These are phyloP conservation scores for Phytophthora ohioensis DNA, from an alignment of 352 stramenopile genomes.

Conservation along the genomic window DNA sequence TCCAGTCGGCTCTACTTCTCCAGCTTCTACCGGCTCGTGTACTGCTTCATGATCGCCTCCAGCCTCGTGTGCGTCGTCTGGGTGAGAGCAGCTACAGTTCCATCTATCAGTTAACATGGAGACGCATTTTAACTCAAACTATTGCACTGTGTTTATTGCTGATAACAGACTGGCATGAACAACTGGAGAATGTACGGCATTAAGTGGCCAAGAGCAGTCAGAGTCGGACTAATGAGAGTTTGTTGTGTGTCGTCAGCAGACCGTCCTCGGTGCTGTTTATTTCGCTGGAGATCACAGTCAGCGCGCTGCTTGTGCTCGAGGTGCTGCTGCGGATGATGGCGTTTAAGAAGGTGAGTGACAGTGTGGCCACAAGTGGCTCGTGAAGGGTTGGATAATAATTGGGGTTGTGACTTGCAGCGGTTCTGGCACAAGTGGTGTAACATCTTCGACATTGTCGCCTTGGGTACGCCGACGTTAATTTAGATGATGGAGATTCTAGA, in stretches of 20 bases:
- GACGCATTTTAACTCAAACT: not conserved
- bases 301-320: slow-evolving; percentile 78
- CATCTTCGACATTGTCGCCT: slow-evolving; percentile 83
- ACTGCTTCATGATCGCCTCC: slow-evolving; percentile 82
- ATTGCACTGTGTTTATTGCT: not conserved
- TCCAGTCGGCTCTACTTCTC: slow-evolving; percentile 89
- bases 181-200: slow-evolving; percentile 73
- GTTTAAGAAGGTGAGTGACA: slow-evolving; percentile 63
- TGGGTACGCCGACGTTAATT: slow-evolving; percentile 45
- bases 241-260: slow-evolving; percentile 33
- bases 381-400: not conserved
- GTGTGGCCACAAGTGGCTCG: not conserved
- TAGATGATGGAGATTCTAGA: not conserved
- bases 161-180: slow-evolving; percentile 69
- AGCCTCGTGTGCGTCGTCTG: slow-evolving; percentile 79
- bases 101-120: not conserved
- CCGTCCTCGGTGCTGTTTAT: slow-evolving; percentile 83
- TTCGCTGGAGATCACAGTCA: slow-evolving; percentile 81
- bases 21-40: slow-evolving; percentile 74
- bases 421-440: slow-evolving; percentile 90
- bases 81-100: slow-evolving; percentile 41
- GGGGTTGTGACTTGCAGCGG: slow-evolving; percentile 41
- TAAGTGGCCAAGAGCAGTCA: not conserved
- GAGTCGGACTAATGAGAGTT: not conserved
- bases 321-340: slow-evolving; percentile 86